Evolutionary conservation across 495 filamentous ascomycete species (phyloP), one percentile per base, ranked within the genome.

Genomic region (Thozetella sp.): DNA sequence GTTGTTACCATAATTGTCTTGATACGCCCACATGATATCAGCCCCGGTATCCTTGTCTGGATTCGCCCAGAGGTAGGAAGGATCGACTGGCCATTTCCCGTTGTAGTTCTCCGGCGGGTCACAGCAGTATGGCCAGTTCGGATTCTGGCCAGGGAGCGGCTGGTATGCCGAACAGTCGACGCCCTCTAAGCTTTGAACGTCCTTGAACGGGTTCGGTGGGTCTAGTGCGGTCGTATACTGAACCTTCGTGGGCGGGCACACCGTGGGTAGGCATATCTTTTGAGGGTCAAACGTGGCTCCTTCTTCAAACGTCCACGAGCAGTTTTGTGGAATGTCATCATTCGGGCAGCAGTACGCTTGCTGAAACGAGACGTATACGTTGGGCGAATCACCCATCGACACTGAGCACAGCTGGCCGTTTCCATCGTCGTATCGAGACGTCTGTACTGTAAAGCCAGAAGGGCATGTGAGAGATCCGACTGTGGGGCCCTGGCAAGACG

Each of bases 1-100:
- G 54, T 67, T 68, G 57, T 68, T 63, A 19, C 55, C 51, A 22
- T 53, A 64, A 40, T 67, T 59, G 34, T 63, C 52, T 11, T 53
- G 50, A 26, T 56, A 65, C 10, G 51, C 50, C 60, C 65, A 63
- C 11, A 43, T 43, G 22, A 60, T 56, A 26, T 70, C 59, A 23
- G 60, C 56, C 15, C n/a, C n/a, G n/a, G 3, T 24, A 20, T 60
- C 65, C 11, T 25, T 22, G 22, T 60, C 54, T 22, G 67, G 54
- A 52, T 70, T 65, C 55, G 63, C 61, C 63, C 68, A 73, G 4
- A 72, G 60, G 45, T 61, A 64, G 20, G 59, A 59, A 17, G 71
- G 71, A 50, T 70, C 61, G 20, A 72, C 71, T 3, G 71, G 71
- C 71, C 69, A 72, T 13, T 73, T 45, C 3, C 66, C 48, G 37